Base-by-base conservation (phyloP, 2,329 filamentous ascomycete genomes). In the Aspergillus latus region DNA sequence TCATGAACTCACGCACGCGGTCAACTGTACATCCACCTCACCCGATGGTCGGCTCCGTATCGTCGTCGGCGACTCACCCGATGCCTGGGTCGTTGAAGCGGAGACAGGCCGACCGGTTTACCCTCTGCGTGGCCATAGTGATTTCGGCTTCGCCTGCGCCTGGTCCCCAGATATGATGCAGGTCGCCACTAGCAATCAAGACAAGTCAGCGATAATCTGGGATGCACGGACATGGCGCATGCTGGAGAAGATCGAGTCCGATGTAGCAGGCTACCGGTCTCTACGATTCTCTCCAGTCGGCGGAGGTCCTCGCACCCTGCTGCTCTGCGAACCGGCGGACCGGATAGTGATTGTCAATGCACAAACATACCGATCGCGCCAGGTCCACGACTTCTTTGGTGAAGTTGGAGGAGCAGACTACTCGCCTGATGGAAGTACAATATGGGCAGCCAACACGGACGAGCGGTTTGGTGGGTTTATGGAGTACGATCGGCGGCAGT, bases 131-230 rank as follows among this genome's bases (percentile, higher is more conserved):
- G 74, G 73, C 29, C 76, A 78, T 56, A 68, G 64, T 30, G 76
- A 78, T 55, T 78, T 72, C 59, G 76, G 75, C 15, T 78, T 78
- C 55, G 76, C 76, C 5, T 78, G 76, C 58, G 75, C 74, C 4
- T 78, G 76, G 76, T 76, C 76, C 2, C 74, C 74, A 0, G 76
- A 78, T 61, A 76, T 77, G 71, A 69, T 72, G n/a, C 76, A 78
- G 49, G 71, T 78, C 48, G 76, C 76, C 4, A 78, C 76, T 4
- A 74, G 74, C 56, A 77, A 78, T 57, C 76, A 78, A 56, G 76
- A 78, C 61, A 75, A 75, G 53, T 75, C 74, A 3, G 72, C 75
- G 36, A 76, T 77, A 34, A 76, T 78, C 61, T 78, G 75, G 75
- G 76, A 78, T 51, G 70, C 73, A 13, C 72, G 76, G 32, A 77